Evolutionary conservation across 352 stramenopile genomes (phyloP), one percentile per base, ranked within the genome.

Genomic region (Pythium sp.): DNA sequence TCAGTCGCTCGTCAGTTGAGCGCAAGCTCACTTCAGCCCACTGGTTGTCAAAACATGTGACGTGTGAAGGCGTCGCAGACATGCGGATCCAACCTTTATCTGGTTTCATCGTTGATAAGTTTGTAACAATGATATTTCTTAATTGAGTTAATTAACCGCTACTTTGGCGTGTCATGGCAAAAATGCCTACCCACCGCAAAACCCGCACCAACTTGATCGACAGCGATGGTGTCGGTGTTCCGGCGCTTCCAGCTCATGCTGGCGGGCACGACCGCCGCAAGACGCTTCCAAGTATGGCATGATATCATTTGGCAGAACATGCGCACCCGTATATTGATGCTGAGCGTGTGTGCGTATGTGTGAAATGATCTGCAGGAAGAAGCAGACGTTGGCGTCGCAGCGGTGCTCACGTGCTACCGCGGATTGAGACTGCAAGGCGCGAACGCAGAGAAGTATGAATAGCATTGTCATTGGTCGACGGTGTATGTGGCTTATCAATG

Each of bases 361-460:
- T 46, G 26, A 22, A 24, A 15, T 58, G 43, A 20, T 22, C 1
- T 63, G 38, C 73, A 95, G 88, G 88, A 96, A 66, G 86, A 94
- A 72, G 75, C 85, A 7, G 88, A 96, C 30, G 81, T 91, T 38
- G 88, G 86, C 43, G 83, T 93, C 18, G 85, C 81, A 0, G 86
- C 88, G 1, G 84, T 96, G 73, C 72, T 96, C 65, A 89, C 81
- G 66, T 92, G 84, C 72, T 93, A 91, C 64, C 82, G 85, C 53
- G 81, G 73, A 54, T 77, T 95, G 68, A 86, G 81, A 51, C 72
- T 80, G 49, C 74, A 87, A 32, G 65, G 69, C 43, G 65, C 60
- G 38, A 89, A 89, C 43, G 73, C 68, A 3, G 70, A 86, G 53
- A 84, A 73, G 86, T 91, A 61, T 54, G 68, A 36, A 18, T 15